Conservation (phyloP, 805 yeast species). For the Suhomyces emberorum region DNA sequence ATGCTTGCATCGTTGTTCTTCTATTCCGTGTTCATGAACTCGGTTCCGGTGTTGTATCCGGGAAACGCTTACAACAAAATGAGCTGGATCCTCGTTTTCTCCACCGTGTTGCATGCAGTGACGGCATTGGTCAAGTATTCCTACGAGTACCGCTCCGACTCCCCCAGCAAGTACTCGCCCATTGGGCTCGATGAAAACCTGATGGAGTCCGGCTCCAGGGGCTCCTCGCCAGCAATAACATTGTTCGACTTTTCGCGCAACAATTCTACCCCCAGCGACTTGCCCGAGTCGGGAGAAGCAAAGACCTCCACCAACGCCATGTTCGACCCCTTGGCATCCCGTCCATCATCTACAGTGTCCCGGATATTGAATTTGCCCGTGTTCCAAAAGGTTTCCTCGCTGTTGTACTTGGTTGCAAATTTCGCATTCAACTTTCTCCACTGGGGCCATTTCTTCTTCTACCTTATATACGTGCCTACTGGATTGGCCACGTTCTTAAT, state of each 20-base stretch:
- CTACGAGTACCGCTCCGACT: constrained; percentile 27
- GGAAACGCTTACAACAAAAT: constrained; percentile 67
- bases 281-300: constrained; percentile 16
- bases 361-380: constrained; percentile 12
- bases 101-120: constrained; percentile 51
- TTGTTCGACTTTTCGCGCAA: constrained; percentile 5
- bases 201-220: constrained; percentile 11
- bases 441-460: constrained; percentile 61
- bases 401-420: constrained; percentile 28
- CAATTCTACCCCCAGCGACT: constrained; percentile 20
- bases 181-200: constrained; percentile 8
- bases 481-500: constrained; percentile 65
- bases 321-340: constrained; percentile 8
- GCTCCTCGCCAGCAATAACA: constrained; percentile 12
- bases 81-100: constrained; percentile 56
- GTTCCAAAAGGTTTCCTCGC: constrained; percentile 17
- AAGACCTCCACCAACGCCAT: constrained; percentile 23
- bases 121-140: constrained; percentile 51
- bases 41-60: constrained; percentile 70
- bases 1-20: constrained; percentile 50
- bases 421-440: constrained; percentile 49
- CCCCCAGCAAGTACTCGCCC: constrained; percentile 13
- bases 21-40: constrained; percentile 53
- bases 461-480: constrained; percentile 55
- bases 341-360: background rate